Evolutionary conservation across 2,329 filamentous ascomycete species (phyloP).

Genomic region (Biscogniauxia sp.): DNA sequence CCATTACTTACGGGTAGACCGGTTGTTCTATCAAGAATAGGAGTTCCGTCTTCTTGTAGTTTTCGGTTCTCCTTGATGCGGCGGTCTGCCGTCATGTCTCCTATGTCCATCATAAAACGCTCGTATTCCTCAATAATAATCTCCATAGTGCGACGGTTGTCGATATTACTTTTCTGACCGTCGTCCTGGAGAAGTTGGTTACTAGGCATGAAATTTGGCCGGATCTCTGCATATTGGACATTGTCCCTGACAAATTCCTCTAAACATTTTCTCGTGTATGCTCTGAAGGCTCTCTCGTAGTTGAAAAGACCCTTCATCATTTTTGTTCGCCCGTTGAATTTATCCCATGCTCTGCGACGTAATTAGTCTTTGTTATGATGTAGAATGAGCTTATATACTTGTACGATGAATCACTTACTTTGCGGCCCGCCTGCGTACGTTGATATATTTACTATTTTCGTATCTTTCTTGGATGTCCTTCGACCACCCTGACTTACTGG

Average conservation of each 20-base stretch:
- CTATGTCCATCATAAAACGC: constrained; percentile 38
- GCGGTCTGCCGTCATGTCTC: constrained; percentile 29
- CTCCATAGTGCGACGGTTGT: constrained; percentile 50
- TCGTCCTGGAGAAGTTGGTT: constrained; percentile 52
- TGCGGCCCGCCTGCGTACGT: constrained; percentile 4
- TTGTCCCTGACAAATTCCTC: constrained; percentile 54
- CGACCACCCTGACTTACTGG: constrained; percentile 4
- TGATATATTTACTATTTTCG: constrained; percentile 13
- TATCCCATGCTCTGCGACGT: constrained; percentile 49
- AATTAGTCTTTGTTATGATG: neutral
- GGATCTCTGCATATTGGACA: constrained; percentile 60
- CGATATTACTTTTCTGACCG: constrained; percentile 39
- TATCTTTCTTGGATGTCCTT: constrained; percentile 6
- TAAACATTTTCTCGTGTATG: constrained; percentile 54
- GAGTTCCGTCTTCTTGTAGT: constrained; percentile 10
- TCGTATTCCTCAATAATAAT: constrained; percentile 48
- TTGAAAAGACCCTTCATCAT: constrained; percentile 61
- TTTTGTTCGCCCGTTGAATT: constrained; percentile 60
- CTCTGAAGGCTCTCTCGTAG: constrained; percentile 54
- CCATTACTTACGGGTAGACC: constrained; percentile 10
- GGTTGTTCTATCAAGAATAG: constrained; percentile 2
- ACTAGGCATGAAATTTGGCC: constrained; percentile 56
- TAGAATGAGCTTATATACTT: constrained; percentile 3
- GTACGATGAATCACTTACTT: constrained; percentile 4
- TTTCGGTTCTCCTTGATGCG: constrained; percentile 20